These are phyloP conservation scores for Calvatia gigantea DNA, from an alignment of 768 basidiomycete genomes.

Conservation along the genomic window DNA sequence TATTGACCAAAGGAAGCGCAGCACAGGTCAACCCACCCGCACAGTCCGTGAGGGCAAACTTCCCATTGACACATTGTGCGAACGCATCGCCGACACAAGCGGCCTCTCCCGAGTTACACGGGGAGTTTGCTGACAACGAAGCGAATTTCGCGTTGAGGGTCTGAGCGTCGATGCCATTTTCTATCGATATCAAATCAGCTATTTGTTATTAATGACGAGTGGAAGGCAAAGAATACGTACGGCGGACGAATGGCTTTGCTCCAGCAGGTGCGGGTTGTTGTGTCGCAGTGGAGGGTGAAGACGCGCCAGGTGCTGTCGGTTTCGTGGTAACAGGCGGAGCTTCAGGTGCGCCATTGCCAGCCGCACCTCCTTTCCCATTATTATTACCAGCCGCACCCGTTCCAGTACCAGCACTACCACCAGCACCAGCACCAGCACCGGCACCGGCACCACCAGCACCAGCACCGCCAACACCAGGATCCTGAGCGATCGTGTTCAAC, in stretches of 20 bases:
- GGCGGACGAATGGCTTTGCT: slow-evolving; percentile 24
- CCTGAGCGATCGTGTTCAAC: slow-evolving; percentile 32
- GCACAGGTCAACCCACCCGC: slow-evolving; percentile 35
- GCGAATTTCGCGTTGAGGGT: slow-evolving; percentile 50
- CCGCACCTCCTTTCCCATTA: slow-evolving; percentile 16
- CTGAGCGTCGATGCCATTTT: slow-evolving; percentile 51
- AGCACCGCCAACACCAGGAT: slow-evolving; percentile 23
- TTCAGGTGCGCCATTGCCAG: slow-evolving; percentile 9
- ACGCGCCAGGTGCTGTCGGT: slow-evolving; percentile 13
- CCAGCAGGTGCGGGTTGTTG: slow-evolving; percentile 17
- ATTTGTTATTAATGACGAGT: background rate
- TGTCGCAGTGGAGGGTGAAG: slow-evolving; percentile 16
- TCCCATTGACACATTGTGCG: slow-evolving; percentile 51
- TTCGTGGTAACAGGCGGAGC: slow-evolving; percentile 9
- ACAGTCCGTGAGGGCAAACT: slow-evolving; percentile 39
- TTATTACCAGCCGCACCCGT: too few species aligned
- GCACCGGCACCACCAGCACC: background rate
- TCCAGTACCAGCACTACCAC: too few species aligned
- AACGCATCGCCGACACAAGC: slow-evolving; percentile 45
- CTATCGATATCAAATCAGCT: slow-evolving; percentile 9
- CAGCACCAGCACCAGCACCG: background rate
- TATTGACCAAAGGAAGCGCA: slow-evolving; percentile 55
- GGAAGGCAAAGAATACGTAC: background rate
- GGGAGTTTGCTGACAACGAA: slow-evolving; percentile 37
- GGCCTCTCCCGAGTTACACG: slow-evolving; percentile 44